phyloP scores from a whole-genome alignment of 345 rosid genomes.

The Eucalyptus rudis region DNA sequence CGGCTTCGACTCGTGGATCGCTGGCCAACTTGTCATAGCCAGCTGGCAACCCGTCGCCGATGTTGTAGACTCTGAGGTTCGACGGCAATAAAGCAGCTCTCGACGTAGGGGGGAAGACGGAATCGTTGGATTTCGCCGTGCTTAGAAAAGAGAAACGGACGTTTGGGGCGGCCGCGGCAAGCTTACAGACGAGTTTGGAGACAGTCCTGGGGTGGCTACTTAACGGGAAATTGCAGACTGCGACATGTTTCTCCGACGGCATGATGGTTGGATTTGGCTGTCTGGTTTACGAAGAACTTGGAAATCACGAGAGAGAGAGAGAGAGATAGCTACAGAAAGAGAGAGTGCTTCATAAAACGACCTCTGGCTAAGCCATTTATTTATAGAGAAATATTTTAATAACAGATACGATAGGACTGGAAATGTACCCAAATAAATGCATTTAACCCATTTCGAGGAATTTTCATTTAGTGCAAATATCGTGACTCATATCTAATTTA shows the following conservation, averaged over 20 bases:
- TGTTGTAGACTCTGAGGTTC: not conserved
- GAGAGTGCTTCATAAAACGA: not conserved
- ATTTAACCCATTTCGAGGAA: fast-evolving
- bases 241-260: not conserved
- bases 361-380: not conserved
- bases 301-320: not conserved
- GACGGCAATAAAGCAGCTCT: not conserved
- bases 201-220: not conserved
- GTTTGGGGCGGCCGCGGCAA: not conserved
- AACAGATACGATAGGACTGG: not conserved
- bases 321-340: not conserved
- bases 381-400: not conserved
- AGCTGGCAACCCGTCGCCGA: not conserved
- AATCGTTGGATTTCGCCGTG: not conserved
- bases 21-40: not conserved
- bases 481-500: not conserved
- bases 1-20: not conserved
- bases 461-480: not conserved
- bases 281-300: not conserved
- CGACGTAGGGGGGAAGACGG: not conserved
- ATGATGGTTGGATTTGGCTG: not conserved
- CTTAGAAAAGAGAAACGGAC: not conserved
- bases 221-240: not conserved
- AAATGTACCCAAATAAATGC: no score
- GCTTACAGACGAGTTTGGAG: not conserved